These are phyloP conservation scores for Cryptococcus floricola DNA, from an alignment of 1,284 basidiomycete genomes.

Conservation along the genomic window DNA sequence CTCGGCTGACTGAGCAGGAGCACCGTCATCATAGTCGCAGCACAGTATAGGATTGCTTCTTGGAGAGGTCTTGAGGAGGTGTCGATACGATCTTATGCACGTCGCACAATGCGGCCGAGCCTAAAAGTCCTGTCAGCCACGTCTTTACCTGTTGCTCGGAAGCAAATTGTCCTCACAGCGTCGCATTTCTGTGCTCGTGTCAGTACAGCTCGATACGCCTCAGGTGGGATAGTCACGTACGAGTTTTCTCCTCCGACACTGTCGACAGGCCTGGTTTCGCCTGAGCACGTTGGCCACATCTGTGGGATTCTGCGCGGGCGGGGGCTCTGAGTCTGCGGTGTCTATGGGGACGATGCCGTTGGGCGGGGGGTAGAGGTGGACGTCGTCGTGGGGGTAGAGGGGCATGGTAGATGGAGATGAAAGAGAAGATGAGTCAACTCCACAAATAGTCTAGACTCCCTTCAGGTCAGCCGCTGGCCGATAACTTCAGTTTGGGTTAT, in stretches of 20 bases:
- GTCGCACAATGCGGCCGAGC: slow-evolving; percentile 45
- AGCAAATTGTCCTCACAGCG: slow-evolving; percentile 22
- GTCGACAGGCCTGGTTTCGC: slow-evolving; percentile 37
- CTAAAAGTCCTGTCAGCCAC: slow-evolving; percentile 1
- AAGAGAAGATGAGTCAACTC: neutral
- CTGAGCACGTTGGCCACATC: slow-evolving; percentile 33
- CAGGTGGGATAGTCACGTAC: slow-evolving; percentile 13
- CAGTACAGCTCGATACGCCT: neutral
- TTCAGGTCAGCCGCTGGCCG: neutral
- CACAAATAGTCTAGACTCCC: neutral
- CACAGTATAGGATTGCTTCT: slow-evolving; percentile 33
- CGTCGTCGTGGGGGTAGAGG: neutral
- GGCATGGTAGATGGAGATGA: neutral
- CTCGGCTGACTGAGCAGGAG: slow-evolving; percentile 13
- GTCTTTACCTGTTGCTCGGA: neutral
- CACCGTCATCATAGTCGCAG: slow-evolving; percentile 45
- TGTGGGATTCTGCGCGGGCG: neutral
- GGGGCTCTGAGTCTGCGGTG: neutral
- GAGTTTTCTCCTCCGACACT: slow-evolving; percentile 33
- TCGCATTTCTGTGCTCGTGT: slow-evolving; percentile 40
- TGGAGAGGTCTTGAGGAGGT: slow-evolving; percentile 37
- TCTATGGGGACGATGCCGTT: slow-evolving; percentile 11
- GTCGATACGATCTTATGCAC: slow-evolving; percentile 43
- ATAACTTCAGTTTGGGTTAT: neutral
- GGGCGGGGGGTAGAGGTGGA: neutral